These are phyloP conservation scores for Hortiboletus flavorubellus DNA, from an alignment of 768 basidiomycete species.

Conservation along the genomic window DNA sequence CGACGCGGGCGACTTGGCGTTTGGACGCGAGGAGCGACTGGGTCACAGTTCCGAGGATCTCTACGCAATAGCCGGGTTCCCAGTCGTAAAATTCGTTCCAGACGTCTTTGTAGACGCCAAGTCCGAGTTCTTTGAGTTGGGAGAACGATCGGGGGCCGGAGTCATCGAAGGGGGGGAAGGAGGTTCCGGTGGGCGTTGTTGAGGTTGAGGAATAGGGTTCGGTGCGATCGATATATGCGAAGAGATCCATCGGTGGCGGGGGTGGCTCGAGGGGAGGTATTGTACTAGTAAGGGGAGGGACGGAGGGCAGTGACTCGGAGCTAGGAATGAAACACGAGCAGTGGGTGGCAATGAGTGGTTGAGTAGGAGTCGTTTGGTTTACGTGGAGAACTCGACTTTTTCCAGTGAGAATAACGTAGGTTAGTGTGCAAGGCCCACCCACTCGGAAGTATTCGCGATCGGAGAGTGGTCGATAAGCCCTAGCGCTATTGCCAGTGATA, in stretches of 20 bases:
- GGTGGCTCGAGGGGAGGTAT: not conserved
- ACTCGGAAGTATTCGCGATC: not conserved
- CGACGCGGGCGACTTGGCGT: conserved; percentile 13
- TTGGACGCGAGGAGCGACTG: conserved; percentile 10
- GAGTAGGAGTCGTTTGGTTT: not conserved
- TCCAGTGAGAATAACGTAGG: not conserved
- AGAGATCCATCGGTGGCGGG: conserved; percentile 11
- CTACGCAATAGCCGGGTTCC: conserved; percentile 35
- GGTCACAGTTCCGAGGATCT: conserved; percentile 18
- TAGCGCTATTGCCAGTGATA: not conserved
- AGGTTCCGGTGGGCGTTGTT: not conserved
- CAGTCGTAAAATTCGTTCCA: conserved; percentile 49
- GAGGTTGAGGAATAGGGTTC: conserved; percentile 20
- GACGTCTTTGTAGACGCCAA: conserved; percentile 32
- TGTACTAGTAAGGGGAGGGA: too few species aligned
- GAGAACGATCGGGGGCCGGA: not conserved
- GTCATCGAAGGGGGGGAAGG: not conserved
- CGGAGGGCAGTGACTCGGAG: too few species aligned
- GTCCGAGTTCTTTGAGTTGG: conserved; percentile 24
- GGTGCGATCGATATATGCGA: conserved; percentile 21
- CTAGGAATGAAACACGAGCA: too few species aligned
- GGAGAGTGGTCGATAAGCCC: not conserved
- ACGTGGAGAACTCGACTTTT: not conserved
- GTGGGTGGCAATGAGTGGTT: not conserved
- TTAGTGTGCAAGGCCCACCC: too few species aligned